Evolutionary conservation across 192 early-diverging fungal genomes (phyloP), one percentile per base, ranked within the genome.

Genomic region (Coemansia pectinata): DNA sequence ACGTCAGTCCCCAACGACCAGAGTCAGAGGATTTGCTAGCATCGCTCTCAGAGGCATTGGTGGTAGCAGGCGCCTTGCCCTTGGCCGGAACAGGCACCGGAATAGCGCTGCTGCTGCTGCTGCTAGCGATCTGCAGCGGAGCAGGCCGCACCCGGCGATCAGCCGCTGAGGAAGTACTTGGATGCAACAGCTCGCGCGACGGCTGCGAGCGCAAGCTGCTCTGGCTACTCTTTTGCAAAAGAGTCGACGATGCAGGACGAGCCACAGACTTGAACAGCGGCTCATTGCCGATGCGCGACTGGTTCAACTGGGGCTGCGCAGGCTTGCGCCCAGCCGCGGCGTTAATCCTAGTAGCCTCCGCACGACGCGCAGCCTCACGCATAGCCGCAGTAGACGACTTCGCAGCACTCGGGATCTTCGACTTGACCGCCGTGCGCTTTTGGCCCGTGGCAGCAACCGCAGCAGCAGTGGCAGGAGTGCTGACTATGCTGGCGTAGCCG

Each of bases 321-420:
- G 34, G 65, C 42, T 33, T 50, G 42, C 47, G n/a, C 11, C 11
- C 52, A 33, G 38, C 55, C 0, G 64, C 65, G 2, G 76, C 62
- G 4, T 65, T 59, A 5, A 66, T 66, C 7, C 78, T 69, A 4
- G 70, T 73, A 0, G 79, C 74, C 60, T 82, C 79, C 3, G 76
- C 76, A 14, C 55, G 52, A 4, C 78, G 70, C 5, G 73, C 78
- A 0, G 80, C 75, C 63, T 83, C 80, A 31, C 80, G 80, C 75
- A 83, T 77, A 4, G 75, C 80, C 0, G 75, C 79, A 1, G 71
- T 71, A 17, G 74, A 74, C 11, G 79, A 74, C 62, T 82, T 82
- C 33, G 45, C 57, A 62, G 62, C 45, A 10, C 11, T n/a, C 9
- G 25, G 52, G 4, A 29, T 12, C 25, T 9, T 25, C 12, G 52